A percentile compares a stretch with the other conserved stretches of the same genome.
These are phyloP conservation scores for Pseudopyrenochaeta lycopersici DNA, from an alignment of 2,329 filamentous ascomycete genomes.

Conservation along the genomic window DNA sequence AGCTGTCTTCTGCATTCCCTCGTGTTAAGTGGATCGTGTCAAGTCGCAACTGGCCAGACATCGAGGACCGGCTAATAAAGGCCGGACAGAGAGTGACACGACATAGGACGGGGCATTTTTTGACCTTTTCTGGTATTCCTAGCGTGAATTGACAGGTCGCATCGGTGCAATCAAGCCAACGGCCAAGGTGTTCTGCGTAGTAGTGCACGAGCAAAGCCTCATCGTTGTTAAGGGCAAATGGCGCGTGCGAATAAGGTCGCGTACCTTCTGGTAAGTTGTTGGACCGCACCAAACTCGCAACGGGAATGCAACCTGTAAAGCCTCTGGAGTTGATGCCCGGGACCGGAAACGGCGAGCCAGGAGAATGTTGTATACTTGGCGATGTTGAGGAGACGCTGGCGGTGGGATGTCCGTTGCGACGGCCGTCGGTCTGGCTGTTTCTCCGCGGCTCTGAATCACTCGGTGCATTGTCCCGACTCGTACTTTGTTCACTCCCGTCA, in stretches of 20 bases:
- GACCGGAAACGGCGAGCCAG: conserved; percentile 17
- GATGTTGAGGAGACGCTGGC: conserved; percentile 19
- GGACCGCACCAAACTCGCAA: conserved; percentile 18
- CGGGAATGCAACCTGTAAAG: conserved; percentile 13
- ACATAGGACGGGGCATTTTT: conserved; percentile 36
- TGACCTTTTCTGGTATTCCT: conserved; percentile 37
- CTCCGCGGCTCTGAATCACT: too few relatives aligned
- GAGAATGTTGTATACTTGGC: conserved; percentile 23
- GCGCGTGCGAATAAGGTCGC: conserved; percentile 6
- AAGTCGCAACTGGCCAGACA: too few relatives aligned
- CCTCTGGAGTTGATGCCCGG: conserved; percentile 3
- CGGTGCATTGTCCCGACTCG: conserved; percentile 27
- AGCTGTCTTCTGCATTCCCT: too few relatives aligned
- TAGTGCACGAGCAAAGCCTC: conserved; percentile 41
- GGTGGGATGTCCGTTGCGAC: conserved; percentile 12
- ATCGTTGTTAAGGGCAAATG: conserved; percentile 22
- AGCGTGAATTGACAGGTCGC: conserved; percentile 42
- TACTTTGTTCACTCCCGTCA: conserved; percentile 18
- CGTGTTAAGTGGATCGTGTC: too few relatives aligned
- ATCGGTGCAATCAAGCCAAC: conserved; percentile 45
- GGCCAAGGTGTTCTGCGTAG: conserved; percentile 41
- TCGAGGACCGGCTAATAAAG: too few relatives aligned
- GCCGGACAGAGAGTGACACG: too few relatives aligned
- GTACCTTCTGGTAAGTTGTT: conserved; percentile 11
- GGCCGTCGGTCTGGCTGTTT: conserved; percentile 16